Conservation (phyloP, 2,329 filamentous ascomycete species). For the Cercospora beticola region DNA sequence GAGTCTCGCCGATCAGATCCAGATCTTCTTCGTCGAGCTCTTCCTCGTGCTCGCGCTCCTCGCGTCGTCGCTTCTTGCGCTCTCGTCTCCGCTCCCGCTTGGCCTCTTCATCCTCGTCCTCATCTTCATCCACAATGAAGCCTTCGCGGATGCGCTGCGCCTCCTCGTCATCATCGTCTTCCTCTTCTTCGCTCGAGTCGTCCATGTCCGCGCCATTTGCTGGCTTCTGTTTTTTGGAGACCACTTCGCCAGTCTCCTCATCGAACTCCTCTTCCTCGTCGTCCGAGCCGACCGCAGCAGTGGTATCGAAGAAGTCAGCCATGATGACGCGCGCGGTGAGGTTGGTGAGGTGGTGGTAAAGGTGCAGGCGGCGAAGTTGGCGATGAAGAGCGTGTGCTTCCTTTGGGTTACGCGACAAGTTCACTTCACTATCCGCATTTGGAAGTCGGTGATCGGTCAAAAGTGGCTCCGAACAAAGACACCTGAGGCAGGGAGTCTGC, state of each 20-base stretch:
- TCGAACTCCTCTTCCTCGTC: constrained; percentile 83
- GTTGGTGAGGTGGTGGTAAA: neutral
- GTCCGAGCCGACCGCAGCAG: constrained; percentile 79
- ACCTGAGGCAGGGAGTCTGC: neutral
- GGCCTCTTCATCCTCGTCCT: constrained; percentile 73
- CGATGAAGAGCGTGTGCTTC: neutral
- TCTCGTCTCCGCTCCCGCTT: constrained; percentile 59
- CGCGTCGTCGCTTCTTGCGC: constrained; percentile 72
- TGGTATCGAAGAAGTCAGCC: constrained; percentile 67
- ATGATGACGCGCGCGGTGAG: constrained; percentile 12
- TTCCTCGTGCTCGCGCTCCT: constrained; percentile 81
- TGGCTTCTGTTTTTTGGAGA: constrained; percentile 38
- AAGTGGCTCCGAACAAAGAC: neutral
- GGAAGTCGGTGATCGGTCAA: neutral
- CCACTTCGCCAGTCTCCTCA: constrained; percentile 67
- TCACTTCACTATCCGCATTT: neutral
- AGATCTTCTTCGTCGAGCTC: constrained; percentile 91
- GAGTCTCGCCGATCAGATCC: constrained; percentile 85
- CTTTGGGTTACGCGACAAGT: constrained; percentile 3
- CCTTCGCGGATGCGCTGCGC: constrained; percentile 76
- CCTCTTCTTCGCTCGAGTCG: constrained; percentile 89
- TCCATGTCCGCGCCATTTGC: constrained; percentile 54
- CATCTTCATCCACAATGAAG: constrained; percentile 93
- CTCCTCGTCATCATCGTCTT: constrained; percentile 82
- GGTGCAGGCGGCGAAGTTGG: neutral